Percentiles rank a stretch among this genome's conserved stretches.
Evolutionary conservation across 2,329 filamentous ascomycete genomes (phyloP).

Genomic region (Xylogone sp.): DNA sequence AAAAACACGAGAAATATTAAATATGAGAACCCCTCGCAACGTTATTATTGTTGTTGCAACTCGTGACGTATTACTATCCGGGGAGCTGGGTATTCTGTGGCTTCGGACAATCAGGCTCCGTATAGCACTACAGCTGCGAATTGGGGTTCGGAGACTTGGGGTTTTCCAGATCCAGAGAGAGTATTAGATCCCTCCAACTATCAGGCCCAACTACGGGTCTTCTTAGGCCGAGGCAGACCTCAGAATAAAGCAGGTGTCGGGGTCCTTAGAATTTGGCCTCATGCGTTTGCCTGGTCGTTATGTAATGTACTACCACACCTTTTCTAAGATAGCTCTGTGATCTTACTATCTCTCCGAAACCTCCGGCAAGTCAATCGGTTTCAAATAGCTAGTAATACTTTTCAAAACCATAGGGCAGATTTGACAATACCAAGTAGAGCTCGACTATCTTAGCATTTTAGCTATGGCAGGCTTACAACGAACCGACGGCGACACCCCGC

Average conservation of each 20-base stretch:
- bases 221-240: not conserved
- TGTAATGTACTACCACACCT: not conserved
- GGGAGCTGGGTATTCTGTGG: not conserved
- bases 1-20: not conserved
- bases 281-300: not conserved
- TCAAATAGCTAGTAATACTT: no score
- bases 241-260: not conserved
- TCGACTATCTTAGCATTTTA: no score
- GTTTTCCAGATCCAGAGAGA: not conserved
- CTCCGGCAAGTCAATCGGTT: no score
- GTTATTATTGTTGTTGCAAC: no score
- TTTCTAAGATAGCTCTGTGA: not conserved
- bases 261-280: not conserved
- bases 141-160: not conserved
- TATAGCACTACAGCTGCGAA: not conserved
- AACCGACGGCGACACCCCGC: not conserved
- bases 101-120: not conserved
- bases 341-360: no score
- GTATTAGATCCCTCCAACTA: no score
- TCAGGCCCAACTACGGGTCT: not conserved
- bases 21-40: no score
- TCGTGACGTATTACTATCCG: not conserved
- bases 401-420: no score
- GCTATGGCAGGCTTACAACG: not conserved
- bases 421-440: no score